Evolutionary conservation across 352 stramenopile genomes (phyloP).

Genomic region (Globisporangium nunn): DNA sequence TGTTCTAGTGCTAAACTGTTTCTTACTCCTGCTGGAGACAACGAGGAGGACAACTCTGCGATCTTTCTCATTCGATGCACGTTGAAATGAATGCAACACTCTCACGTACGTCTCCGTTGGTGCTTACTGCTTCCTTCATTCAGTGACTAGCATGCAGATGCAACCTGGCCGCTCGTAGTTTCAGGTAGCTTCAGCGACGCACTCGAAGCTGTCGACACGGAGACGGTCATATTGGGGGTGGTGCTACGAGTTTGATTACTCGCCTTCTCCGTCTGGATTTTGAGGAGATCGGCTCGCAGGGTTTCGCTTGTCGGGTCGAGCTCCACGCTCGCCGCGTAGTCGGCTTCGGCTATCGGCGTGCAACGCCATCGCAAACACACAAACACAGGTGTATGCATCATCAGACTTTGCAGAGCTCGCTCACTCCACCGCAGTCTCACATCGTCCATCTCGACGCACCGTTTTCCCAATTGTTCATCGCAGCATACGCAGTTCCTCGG

Average conservation of each 20-base stretch:
- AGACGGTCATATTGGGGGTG: no score
- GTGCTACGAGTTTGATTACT: neutral
- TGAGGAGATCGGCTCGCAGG: slow-evolving; percentile 35
- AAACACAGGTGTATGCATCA: neutral
- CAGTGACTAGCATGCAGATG: neutral
- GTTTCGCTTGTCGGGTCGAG: slow-evolving; percentile 50
- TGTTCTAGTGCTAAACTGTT: neutral
- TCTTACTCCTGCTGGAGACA: neutral
- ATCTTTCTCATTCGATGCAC: no score
- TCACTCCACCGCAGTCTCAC: neutral
- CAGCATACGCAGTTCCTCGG: slow-evolving; percentile 42
- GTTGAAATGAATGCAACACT: no score
- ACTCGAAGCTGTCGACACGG: neutral
- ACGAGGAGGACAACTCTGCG: no score
- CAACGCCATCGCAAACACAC: neutral
- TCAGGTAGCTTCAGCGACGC: neutral
- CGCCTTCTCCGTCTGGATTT: slow-evolving; percentile 19
- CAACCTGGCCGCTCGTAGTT: neutral
- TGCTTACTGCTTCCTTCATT: no score
- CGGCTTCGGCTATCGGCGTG: slow-evolving; percentile 29
- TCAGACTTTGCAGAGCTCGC: no score
- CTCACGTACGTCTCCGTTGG: no score
- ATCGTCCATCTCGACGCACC: slow-evolving; percentile 17
- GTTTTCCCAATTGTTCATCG: slow-evolving; percentile 25
- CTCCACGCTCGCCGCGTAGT: slow-evolving; percentile 51